phyloP scores from a whole-genome alignment of 2,329 filamentous ascomycete species.

The Zymoseptoria pseudotritici region DNA sequence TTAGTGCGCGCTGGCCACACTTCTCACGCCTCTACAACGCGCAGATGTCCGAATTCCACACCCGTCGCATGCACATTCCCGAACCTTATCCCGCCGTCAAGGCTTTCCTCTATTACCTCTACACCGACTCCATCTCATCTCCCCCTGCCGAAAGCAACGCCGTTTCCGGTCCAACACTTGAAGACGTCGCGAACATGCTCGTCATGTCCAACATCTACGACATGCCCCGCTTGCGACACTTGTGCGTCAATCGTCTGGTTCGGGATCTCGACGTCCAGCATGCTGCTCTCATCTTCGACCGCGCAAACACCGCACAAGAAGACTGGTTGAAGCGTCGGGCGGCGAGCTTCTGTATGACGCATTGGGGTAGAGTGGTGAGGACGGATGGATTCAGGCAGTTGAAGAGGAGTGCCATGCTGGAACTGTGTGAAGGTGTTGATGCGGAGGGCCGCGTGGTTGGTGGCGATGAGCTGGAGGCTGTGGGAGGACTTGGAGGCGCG shows the following conservation, averaged over 20 bases:
- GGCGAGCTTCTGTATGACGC: conserved; percentile 78
- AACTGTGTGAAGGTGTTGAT: conserved; percentile 88
- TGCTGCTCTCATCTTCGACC: conserved; percentile 93
- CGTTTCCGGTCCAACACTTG: conserved; percentile 49
- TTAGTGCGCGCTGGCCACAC: conserved; percentile 93
- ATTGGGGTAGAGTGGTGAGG: conserved; percentile 91
- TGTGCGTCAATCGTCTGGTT: conserved; percentile 84
- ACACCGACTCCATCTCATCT: conserved; percentile 76
- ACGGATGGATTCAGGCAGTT: conserved; percentile 79
- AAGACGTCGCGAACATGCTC: conserved; percentile 84
- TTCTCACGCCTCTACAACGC: conserved; percentile 86
- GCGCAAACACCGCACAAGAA: conserved; percentile 80
- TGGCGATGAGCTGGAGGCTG: conserved; percentile 69
- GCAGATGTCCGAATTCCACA: conserved; percentile 96
- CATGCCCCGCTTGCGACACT: conserved; percentile 81
- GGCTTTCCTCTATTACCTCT: conserved; percentile 91
- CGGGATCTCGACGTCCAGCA: conserved; percentile 91
- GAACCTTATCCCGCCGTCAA: conserved; percentile 92
- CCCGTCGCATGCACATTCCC: conserved; percentile 94
- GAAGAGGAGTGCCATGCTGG: conserved; percentile 71
- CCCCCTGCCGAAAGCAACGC: conserved; percentile 20
- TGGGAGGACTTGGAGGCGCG: conserved; percentile 48
- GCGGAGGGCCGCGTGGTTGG: conserved; percentile 85
- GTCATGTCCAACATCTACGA: conserved; percentile 99
- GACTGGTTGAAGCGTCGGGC: conserved; percentile 89